Base-by-base conservation (phyloP, 2,329 filamentous ascomycete genomes). In the Apiospora rasikravindrae region DNA sequence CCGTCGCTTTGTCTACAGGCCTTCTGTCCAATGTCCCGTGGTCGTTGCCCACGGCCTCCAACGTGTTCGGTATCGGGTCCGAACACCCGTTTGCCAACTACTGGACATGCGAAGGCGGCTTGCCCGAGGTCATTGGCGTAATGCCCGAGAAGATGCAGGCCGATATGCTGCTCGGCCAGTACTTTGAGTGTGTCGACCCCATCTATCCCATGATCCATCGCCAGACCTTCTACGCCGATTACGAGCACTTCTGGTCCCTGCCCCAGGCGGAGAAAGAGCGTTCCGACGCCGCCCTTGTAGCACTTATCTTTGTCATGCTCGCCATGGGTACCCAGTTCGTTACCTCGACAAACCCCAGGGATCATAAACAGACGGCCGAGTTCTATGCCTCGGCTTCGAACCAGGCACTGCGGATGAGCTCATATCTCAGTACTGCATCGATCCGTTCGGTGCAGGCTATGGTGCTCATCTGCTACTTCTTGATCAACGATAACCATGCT, bases 401-500 rank as follows among this genome's bases (percentile, higher is more conserved):
- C 76, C 93, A 95, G 81, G 91, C 93, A 0, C 82, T 96, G 61
- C 88, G 93, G 2, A 88, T 95, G 78, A 92, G 90, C 71, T 94
- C 92, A 0, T 96, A 95, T 77, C 86, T 95, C 3, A 95, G 93
- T 80, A 90, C 90, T 64, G 92, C 93, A 1, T 93, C 92, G 0
- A 86, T 94, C 69, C 86, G 90, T 33, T 93, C 92, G 1, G 90
- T 95, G 44, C 92, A 94, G 80, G 90, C 93, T 64, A 95, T 95
- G 93, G 91, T 95, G 0, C 82, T 96, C n/a, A 90, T 95, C 73
- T 91, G 91, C 0, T 95, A 95, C 78, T 96, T 96, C 76, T 85
- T 96, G 47, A 95, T 95, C 84, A 96, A 96, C 77, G 93, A 96
- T 80, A 95, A 95, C 77, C 93, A 95, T 77, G 93, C 93, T 4